Percentiles rank a stretch among this genome's conserved stretches.
These are phyloP conservation scores for Ascocoryne sarcoides DNA, from an alignment of 2,329 filamentous ascomycete genomes.

Conservation along the genomic window DNA sequence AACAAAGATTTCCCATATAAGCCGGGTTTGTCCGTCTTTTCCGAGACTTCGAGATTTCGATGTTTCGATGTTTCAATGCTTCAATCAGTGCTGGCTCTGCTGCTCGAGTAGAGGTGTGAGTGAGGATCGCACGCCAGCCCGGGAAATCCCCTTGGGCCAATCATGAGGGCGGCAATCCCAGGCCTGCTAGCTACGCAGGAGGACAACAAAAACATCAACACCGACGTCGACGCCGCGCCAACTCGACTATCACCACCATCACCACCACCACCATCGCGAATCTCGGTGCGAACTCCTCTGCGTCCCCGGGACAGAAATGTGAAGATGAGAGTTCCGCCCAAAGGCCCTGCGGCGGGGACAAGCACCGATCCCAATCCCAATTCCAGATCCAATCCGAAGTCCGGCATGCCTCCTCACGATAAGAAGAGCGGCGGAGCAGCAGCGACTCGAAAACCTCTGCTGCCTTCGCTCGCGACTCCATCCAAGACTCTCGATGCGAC, in stretches of 20 bases:
- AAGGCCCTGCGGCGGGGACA: constrained; percentile 20
- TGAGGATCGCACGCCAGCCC: too few species aligned
- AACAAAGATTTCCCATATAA: too few species aligned
- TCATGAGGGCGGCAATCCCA: not conserved
- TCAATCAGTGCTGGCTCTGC: too few species aligned
- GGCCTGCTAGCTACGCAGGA: not conserved
- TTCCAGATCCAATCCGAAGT: constrained; percentile 19
- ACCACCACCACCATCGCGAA: constrained; percentile 14
- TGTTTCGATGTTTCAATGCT: too few species aligned
- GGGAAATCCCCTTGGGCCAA: too few species aligned
- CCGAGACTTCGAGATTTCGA: too few species aligned
- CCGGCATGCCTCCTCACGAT: constrained; percentile 38
- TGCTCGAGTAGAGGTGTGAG: too few species aligned
- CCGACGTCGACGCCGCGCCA: not conserved
- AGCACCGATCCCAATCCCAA: constrained; percentile 22
- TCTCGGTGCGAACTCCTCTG: constrained; percentile 19
- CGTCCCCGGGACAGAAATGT: constrained; percentile 32
- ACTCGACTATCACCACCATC: not conserved
- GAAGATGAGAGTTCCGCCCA: constrained; percentile 36
- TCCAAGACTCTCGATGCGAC: constrained; percentile 42
- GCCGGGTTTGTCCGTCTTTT: too few species aligned
- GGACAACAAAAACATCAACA: not conserved
- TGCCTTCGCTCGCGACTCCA: constrained; percentile 59
- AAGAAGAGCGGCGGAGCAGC: constrained; percentile 37
- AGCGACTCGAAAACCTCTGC: constrained; percentile 44